Evolutionary conservation across 192 early-diverging fungal species (phyloP).

Genomic region (Umbelopsis ramanniana): DNA sequence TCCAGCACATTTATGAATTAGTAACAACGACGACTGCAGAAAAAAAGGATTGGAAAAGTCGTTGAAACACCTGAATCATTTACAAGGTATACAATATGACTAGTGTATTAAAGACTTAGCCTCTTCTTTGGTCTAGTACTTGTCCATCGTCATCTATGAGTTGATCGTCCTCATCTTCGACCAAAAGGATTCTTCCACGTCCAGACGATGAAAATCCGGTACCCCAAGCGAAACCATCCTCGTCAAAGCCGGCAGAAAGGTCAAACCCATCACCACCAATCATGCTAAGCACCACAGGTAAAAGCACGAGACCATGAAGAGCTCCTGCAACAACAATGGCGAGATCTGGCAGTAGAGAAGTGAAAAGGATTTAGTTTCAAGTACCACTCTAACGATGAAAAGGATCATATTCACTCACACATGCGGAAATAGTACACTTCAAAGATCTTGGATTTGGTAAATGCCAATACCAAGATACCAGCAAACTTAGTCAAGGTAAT

Average conservation of each 20-base stretch:
- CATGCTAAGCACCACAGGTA: conserved; percentile 62
- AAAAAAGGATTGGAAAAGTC: too few relatives aligned
- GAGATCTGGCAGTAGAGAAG: conserved; percentile 38
- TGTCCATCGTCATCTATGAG: conserved; percentile 17
- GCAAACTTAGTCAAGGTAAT: conserved; percentile 69
- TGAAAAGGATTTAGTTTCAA: background rate
- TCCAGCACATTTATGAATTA: too few relatives aligned
- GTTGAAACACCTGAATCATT: too few relatives aligned
- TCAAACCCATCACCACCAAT: conserved; percentile 49
- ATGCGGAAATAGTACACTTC: conserved; percentile 72
- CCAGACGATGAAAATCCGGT: background rate
- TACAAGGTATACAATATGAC: too few relatives aligned
- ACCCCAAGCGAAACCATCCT: conserved; percentile 43
- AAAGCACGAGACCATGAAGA: conserved; percentile 59
- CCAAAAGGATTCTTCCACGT: conserved; percentile 4
- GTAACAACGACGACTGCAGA: too few relatives aligned
- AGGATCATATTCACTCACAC: conserved; percentile 41
- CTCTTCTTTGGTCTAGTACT: conserved; percentile 4
- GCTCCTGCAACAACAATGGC: conserved; percentile 64
- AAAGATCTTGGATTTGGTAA: conserved; percentile 70
- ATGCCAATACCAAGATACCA: conserved; percentile 68
- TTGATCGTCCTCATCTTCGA: conserved; percentile 10
- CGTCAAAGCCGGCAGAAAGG: conserved; percentile 43
- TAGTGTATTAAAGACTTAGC: background rate
- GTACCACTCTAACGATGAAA: background rate